A percentile compares a stretch with the other conserved stretches of the same genome.
Evolutionary conservation across 2,329 filamentous ascomycete species (phyloP).

Genomic region (Harringtonia aguacate): DNA sequence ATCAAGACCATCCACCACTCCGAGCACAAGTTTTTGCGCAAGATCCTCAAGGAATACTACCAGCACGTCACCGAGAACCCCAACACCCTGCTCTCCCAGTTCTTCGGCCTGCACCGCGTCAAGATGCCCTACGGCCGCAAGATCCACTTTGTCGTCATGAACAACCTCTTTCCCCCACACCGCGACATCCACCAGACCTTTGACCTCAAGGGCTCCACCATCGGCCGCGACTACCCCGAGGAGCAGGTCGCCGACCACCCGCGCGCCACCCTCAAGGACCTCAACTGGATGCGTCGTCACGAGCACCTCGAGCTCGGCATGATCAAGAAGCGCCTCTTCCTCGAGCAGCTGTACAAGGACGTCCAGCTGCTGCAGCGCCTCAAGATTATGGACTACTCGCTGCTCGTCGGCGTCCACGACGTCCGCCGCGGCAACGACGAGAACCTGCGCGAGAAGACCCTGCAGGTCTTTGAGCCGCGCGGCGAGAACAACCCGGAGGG

Average conservation of each 20-base stretch:
- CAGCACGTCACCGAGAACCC: slow-evolving; percentile 86
- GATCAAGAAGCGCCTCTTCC: slow-evolving; percentile 76
- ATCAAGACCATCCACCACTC: slow-evolving; percentile 98
- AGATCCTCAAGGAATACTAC: slow-evolving; percentile 86
- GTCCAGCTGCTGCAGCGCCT: slow-evolving; percentile 77
- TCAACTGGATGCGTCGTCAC: slow-evolving; percentile 88
- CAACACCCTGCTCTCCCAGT: slow-evolving; percentile 93
- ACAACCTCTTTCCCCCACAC: slow-evolving; percentile 96
- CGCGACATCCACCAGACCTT: slow-evolving; percentile 96
- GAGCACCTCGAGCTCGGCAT: slow-evolving; percentile 81
- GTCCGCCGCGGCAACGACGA: slow-evolving; percentile 86
- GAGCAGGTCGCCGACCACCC: slow-evolving; percentile 83
- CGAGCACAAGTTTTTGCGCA: slow-evolving; percentile 80
- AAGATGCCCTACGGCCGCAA: slow-evolving; percentile 98
- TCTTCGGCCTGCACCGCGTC: slow-evolving; percentile 92
- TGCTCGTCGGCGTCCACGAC: slow-evolving; percentile 91
- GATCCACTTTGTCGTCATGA: slow-evolving; percentile 99
- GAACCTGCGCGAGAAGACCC: slow-evolving; percentile 77
- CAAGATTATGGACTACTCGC: slow-evolving; percentile 98
- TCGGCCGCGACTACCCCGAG: slow-evolving; percentile 84
- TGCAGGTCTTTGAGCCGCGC: slow-evolving; percentile 89
- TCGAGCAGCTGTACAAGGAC: slow-evolving; percentile 80
- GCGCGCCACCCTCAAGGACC: slow-evolving; percentile 84
- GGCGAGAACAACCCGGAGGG: slow-evolving; percentile 46
- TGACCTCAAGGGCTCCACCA: slow-evolving; percentile 91